A percentile compares a stretch with the other conserved stretches of the same genome.
Conservation (phyloP, 2,329 filamentous ascomycete species). For the Trichoderma asperellum region DNA sequence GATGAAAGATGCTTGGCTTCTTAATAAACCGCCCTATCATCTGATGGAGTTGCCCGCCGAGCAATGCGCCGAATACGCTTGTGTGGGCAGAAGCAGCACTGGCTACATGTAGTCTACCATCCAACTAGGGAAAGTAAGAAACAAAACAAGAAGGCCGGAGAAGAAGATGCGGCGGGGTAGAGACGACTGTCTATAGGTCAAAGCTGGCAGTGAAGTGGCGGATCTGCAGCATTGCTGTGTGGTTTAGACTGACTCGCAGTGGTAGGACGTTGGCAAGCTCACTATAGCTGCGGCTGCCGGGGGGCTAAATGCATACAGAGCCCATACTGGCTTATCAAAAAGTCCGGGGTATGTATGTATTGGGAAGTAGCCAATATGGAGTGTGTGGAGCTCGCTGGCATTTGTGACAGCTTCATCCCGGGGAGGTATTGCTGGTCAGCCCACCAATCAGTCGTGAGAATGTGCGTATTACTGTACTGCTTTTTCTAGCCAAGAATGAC, state of each 20-base stretch:
- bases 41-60: conserved; percentile 25
- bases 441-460: not conserved
- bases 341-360: conserved; percentile 29
- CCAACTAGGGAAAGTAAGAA: conserved; percentile 14
- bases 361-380: not conserved
- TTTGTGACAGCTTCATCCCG: not conserved
- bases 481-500: not conserved
- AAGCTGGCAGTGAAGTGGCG: not conserved
- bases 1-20: not conserved
- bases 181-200: not conserved
- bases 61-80: conserved; percentile 24
- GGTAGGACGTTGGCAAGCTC: not conserved
- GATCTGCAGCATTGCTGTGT: conserved; percentile 17
- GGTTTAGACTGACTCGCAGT: not conserved
- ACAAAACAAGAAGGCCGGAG: conserved; percentile 26
- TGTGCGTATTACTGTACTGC: too few species aligned
- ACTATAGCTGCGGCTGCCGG: conserved; percentile 1
- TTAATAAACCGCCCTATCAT: conserved; percentile 17
- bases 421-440: not conserved
- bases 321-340: not conserved
- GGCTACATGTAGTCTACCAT: not conserved
- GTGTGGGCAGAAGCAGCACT: conserved; percentile 18
- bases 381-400: conserved; percentile 11
- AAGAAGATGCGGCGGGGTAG: not conserved
- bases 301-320: not conserved